Percentiles rank a stretch among this genome's conserved stretches.
Conservation (phyloP, 306 rosid species). For the Mimosa bimucronata region DNA sequence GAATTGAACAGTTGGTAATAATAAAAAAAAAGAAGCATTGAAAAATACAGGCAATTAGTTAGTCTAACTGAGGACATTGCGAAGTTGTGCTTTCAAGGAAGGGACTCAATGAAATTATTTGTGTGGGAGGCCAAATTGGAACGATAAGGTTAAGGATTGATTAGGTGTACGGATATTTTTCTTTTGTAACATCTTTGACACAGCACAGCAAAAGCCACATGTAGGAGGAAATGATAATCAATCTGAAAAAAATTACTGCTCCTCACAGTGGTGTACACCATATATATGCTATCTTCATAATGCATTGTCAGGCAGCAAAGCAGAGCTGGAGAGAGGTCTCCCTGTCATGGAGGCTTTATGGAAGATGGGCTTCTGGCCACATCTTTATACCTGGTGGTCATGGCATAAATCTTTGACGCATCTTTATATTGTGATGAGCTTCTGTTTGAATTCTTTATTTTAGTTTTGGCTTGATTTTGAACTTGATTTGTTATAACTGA, state of each 20-base stretch:
- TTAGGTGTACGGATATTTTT: neutral
- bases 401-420: neutral
- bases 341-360: slow-evolving; percentile 1
- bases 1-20: neutral
- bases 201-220: neutral
- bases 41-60: neutral
- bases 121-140: neutral
- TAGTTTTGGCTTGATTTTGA: neutral
- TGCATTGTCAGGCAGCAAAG: neutral
- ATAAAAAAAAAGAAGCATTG: neutral
- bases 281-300: neutral
- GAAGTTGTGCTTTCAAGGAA: neutral
- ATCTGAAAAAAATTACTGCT: neutral
- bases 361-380: neutral
- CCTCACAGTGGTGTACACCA: neutral
- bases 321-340: neutral
- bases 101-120: neutral
- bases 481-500: neutral
- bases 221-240: neutral
- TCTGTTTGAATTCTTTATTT: neutral
- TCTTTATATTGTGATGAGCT: neutral
- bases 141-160: neutral
- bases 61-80: neutral
- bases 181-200: neutral
- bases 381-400: neutral